Conservation (phyloP, 1,284 basidiomycete genomes). For the Golubevia pallescens region DNA sequence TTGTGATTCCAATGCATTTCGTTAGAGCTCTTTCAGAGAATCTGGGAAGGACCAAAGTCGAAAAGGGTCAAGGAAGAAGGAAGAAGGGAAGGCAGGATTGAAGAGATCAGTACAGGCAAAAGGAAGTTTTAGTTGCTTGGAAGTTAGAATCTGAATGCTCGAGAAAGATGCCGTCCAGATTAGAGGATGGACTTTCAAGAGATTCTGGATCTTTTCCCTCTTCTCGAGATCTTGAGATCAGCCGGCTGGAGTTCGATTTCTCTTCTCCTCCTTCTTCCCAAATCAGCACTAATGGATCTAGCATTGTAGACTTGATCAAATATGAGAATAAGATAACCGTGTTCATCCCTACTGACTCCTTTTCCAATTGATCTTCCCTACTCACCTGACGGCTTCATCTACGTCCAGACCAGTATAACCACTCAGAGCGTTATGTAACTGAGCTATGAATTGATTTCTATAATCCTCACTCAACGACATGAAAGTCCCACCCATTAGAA, state of each 20-base stretch:
- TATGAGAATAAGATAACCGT: too few species aligned
- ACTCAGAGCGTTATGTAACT: conserved; percentile 63
- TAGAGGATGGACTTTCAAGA: too few species aligned
- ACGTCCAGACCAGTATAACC: conserved; percentile 57
- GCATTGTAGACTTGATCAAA: too few species aligned
- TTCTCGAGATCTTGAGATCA: too few species aligned
- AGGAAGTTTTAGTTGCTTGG: too few species aligned
- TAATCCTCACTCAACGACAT: conserved; percentile 59
- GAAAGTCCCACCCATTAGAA: conserved; percentile 64
- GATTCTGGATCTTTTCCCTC: too few species aligned
- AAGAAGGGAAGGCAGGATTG: neutral
- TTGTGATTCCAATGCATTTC: conserved; percentile 63
- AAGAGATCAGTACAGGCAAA: neutral
- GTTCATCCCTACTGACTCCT: neutral
- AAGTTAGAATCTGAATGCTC: too few species aligned
- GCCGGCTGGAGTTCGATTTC: too few species aligned
- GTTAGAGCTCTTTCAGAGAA: conserved; percentile 59
- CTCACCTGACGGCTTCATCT: conserved; percentile 49
- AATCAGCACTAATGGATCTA: too few species aligned
- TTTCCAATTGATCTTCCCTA: neutral
- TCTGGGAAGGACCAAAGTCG: conserved; percentile 3
- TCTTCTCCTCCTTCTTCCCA: too few species aligned
- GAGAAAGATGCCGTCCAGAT: too few species aligned
- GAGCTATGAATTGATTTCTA: conserved; percentile 56
- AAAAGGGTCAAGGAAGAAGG: neutral